phyloP scores from a whole-genome alignment of 2,329 filamentous ascomycete species.

The Dactylellina sp. region DNA sequence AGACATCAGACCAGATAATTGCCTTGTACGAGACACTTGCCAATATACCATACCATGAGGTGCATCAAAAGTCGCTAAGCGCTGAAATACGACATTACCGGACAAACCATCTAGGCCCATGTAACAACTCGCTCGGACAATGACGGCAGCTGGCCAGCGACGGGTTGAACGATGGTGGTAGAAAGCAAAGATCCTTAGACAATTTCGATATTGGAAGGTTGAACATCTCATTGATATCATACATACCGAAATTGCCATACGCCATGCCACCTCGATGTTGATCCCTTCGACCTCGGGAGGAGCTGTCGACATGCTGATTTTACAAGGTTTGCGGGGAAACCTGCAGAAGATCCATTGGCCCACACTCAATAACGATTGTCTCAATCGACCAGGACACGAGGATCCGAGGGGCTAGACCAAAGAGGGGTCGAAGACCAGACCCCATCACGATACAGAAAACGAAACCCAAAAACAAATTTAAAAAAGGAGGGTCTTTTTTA shows the following conservation, averaged over 20 bases:
- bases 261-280: background rate
- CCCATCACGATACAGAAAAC: background rate
- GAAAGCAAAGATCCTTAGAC: slow-evolving; percentile 1
- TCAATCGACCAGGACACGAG: slow-evolving; percentile 8
- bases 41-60: background rate
- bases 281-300: slow-evolving; percentile 9
- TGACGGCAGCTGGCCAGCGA: slow-evolving; percentile 15
- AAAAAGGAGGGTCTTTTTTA: slow-evolving; percentile 21
- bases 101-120: background rate
- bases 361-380: slow-evolving; percentile 8
- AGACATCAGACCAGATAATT: background rate
- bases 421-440: slow-evolving; percentile 27
- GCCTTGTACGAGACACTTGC: slow-evolving; percentile 12
- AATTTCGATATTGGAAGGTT: background rate
- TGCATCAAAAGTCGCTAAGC: background rate
- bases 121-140: background rate
- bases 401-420: slow-evolving; percentile 36
- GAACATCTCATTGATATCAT: slow-evolving; percentile 5
- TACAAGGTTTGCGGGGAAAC: slow-evolving; percentile 19
- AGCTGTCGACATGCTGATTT: background rate
- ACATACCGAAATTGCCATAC: background rate
- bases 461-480: no score
- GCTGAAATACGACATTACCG: background rate
- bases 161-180: background rate
- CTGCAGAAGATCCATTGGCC: slow-evolving; percentile 36